A percentile compares a stretch with the other conserved stretches of the same genome.
phyloP scores from a whole-genome alignment of 192 early-diverging fungal species.

The Allomyces javanicus region DNA sequence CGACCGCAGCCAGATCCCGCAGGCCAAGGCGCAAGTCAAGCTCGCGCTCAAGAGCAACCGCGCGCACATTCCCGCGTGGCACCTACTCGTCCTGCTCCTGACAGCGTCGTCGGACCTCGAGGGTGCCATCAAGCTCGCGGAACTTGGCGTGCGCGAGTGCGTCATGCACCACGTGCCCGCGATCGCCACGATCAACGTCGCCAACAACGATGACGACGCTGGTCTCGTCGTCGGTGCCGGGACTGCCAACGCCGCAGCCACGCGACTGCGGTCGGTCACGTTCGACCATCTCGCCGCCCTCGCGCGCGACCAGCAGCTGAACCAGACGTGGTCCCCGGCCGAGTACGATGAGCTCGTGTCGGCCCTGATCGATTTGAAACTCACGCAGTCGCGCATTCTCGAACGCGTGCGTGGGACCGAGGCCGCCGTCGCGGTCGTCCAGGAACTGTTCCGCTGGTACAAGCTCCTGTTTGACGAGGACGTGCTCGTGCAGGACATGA shows the following conservation, averaged over 20 bases:
- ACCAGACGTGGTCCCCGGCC: not conserved
- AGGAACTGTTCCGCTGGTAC: not conserved
- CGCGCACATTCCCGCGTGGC: not conserved
- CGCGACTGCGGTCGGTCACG: not conserved
- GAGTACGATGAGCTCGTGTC: not conserved
- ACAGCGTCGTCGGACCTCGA: not conserved
- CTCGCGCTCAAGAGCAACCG: not conserved
- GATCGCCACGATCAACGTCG: not conserved
- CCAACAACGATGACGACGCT: not conserved
- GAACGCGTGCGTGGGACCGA: not conserved
- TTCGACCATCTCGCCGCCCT: not conserved
- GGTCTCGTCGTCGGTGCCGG: too few species aligned
- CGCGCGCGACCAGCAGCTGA: not conserved
- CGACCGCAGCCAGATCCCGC: not conserved
- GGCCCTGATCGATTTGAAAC: not conserved
- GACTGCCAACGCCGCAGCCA: too few species aligned
- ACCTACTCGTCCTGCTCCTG: not conserved
- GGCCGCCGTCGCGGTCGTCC: not conserved
- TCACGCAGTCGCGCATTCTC: not conserved
- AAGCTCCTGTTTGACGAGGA: not conserved
- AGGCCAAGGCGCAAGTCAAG: not conserved
- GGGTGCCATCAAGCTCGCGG: not conserved
- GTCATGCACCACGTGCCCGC: not conserved
- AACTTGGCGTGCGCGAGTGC: not conserved
- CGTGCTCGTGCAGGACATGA: not conserved